phyloP scores from a whole-genome alignment of 2,329 filamentous ascomycete genomes.

The Cordyceps fumosorosea region DNA sequence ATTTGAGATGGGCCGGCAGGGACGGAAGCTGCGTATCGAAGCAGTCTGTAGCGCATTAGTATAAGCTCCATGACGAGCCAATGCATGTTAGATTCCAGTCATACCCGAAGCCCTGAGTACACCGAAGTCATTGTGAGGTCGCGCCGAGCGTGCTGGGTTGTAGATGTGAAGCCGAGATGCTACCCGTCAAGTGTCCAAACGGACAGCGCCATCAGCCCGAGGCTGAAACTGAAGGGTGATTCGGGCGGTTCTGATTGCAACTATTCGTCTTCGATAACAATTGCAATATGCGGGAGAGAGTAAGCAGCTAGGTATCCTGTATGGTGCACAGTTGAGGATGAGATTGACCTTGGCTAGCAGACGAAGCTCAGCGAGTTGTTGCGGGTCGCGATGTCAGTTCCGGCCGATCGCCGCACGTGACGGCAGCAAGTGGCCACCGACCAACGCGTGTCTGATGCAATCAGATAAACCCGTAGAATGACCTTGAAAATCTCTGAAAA shows the following conservation, averaged over 20 bases:
- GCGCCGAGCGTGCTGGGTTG: neutral
- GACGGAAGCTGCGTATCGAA: neutral
- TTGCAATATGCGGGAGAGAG: neutral
- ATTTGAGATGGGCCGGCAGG: neutral
- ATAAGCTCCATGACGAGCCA: neutral
- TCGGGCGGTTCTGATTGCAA: neutral
- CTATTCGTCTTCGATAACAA: neutral
- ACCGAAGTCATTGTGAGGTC: neutral
- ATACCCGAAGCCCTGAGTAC: conserved; percentile 6
- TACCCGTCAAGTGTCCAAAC: neutral
- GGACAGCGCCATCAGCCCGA: neutral
- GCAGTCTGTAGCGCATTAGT: neutral
- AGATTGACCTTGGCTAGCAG: neutral
- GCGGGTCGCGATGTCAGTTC: neutral
- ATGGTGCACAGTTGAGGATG: neutral
- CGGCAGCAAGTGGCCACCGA: neutral
- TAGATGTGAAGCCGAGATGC: neutral
- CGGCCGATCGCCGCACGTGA: neutral
- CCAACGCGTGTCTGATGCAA: neutral
- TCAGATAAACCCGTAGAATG: neutral
- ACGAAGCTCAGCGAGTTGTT: neutral
- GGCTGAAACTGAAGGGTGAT: neutral
- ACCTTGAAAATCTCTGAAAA: neutral
- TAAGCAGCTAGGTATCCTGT: neutral
- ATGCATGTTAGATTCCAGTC: neutral